phyloP scores from a whole-genome alignment of 441 rosid species.

The Erodium trifolium region DNA sequence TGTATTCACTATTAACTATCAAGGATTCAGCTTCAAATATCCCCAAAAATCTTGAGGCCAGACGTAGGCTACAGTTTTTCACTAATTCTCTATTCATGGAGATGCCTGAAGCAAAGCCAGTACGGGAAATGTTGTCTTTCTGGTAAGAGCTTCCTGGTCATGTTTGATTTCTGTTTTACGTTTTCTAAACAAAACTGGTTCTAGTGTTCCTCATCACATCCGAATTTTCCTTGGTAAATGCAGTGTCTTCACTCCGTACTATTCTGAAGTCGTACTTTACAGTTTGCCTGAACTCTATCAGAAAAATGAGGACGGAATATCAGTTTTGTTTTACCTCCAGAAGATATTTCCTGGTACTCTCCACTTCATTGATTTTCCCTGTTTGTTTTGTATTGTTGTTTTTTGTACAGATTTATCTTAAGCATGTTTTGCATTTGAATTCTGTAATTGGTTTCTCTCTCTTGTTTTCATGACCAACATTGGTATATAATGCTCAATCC shows the following conservation, averaged over 20 bases:
- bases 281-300: slow-evolving; percentile 78
- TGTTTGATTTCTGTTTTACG: background rate
- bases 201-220: background rate
- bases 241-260: slow-evolving; percentile 99
- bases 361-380: slow-evolving; percentile 2
- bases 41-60: slow-evolving; percentile 88
- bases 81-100: slow-evolving; percentile 97
- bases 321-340: slow-evolving; percentile 92
- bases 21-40: slow-evolving; percentile 87
- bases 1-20: slow-evolving; percentile 75
- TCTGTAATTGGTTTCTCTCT: background rate
- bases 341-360: slow-evolving; percentile 90
- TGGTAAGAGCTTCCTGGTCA: slow-evolving; percentile 33
- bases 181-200: background rate
- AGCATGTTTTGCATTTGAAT: background rate
- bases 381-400: background rate
- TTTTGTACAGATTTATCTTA: background rate
- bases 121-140: slow-evolving; percentile 76
- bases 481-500: background rate
- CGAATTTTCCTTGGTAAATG: slow-evolving; percentile 19
- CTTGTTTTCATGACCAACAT: background rate
- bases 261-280: slow-evolving; percentile 92
- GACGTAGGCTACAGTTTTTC: slow-evolving; percentile 84
- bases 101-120: slow-evolving; percentile 72
- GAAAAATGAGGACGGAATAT: slow-evolving; percentile 98